A percentile compares a stretch with the other conserved stretches of the same genome.
Conservation (phyloP, 371 early-diverging fungal species). For the Mucor plumbeus region DNA sequence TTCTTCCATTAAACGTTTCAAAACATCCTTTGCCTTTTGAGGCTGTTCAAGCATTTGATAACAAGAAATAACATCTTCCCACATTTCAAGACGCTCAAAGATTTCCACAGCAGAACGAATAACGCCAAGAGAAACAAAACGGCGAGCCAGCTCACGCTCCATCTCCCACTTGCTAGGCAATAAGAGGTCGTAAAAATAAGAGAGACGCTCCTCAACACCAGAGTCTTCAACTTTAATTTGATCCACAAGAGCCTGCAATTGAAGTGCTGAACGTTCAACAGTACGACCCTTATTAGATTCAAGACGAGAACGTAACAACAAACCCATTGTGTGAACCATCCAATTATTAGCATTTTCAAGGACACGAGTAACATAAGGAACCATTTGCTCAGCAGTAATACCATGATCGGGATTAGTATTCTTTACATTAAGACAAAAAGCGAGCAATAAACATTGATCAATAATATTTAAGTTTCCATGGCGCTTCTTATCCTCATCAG, state of each 20-base stretch:
- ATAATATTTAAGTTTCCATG: slow-evolving; percentile 69
- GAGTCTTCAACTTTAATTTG: slow-evolving; percentile 85
- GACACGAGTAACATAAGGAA: slow-evolving; percentile 89
- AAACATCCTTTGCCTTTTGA: slow-evolving; percentile 82
- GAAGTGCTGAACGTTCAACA: slow-evolving; percentile 89
- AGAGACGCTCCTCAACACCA: slow-evolving; percentile 78
- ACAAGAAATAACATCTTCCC: slow-evolving; percentile 92
- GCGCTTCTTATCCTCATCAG: slow-evolving; percentile 44
- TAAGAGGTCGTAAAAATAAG: slow-evolving; percentile 76
- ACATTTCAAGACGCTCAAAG: slow-evolving; percentile 90
- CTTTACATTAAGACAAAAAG: slow-evolving; percentile 90
- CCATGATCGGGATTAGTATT: slow-evolving; percentile 93
- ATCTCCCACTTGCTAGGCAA: slow-evolving; percentile 94
- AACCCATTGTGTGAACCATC: slow-evolving; percentile 95
- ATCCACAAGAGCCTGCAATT: slow-evolving; percentile 94
- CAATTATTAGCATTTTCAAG: slow-evolving; percentile 94
- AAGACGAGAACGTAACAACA: slow-evolving; percentile 88
- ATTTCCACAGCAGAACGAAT: slow-evolving; percentile 90
- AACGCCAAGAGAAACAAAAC: slow-evolving; percentile 85
- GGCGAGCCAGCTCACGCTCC: slow-evolving; percentile 89
- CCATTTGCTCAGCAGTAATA: slow-evolving; percentile 92
- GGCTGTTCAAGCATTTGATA: slow-evolving; percentile 82
- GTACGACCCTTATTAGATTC: slow-evolving; percentile 89
- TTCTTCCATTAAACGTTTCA: slow-evolving; percentile 64
- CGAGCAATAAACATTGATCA: slow-evolving; percentile 91